phyloP scores from a whole-genome alignment of 108 stramenopile genomes.

The Fistulifera pelliculosa region DNA sequence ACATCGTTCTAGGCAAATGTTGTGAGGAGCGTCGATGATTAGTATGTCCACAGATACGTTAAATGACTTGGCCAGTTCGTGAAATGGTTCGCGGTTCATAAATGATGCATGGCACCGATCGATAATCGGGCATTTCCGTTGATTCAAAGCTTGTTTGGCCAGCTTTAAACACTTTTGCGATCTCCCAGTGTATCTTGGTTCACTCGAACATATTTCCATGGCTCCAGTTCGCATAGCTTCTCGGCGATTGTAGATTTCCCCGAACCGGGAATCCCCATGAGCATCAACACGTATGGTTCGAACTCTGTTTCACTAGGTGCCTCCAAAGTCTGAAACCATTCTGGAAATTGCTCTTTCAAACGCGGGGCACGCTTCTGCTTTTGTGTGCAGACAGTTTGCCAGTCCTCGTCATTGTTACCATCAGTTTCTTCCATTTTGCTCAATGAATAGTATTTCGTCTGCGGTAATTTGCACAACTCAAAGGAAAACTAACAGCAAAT shows the following conservation, averaged over 20 bases:
- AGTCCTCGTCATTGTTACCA: too few species aligned
- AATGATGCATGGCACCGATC: constrained; percentile 63
- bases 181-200: constrained; percentile 55
- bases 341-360: too few species aligned
- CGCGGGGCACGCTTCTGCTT: too few species aligned
- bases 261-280: constrained; percentile 56
- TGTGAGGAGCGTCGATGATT: constrained; percentile 11
- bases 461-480: too few species aligned
- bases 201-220: constrained; percentile 42
- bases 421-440: too few species aligned
- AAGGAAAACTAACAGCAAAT: too few species aligned
- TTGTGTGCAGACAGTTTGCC: too few species aligned
- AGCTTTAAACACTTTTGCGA: constrained; percentile 34
- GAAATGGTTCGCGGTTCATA: constrained; percentile 32
- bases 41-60: constrained; percentile 14
- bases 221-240: constrained; percentile 27
- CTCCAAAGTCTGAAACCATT: too few species aligned
- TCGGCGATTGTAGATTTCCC: constrained; percentile 59
- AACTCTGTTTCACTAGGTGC: too few species aligned
- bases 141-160: constrained; percentile 9
- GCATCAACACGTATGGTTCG: constrained; percentile 28
- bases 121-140: constrained; percentile 31
- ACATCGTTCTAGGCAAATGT: constrained; percentile 23
- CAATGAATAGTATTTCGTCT: too few species aligned
- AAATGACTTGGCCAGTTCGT: background rate